Percentiles rank a stretch among this genome's conserved stretches.
phyloP scores from a whole-genome alignment of 208 protist genomes.

The Acanthamoeba royreba region DNA sequence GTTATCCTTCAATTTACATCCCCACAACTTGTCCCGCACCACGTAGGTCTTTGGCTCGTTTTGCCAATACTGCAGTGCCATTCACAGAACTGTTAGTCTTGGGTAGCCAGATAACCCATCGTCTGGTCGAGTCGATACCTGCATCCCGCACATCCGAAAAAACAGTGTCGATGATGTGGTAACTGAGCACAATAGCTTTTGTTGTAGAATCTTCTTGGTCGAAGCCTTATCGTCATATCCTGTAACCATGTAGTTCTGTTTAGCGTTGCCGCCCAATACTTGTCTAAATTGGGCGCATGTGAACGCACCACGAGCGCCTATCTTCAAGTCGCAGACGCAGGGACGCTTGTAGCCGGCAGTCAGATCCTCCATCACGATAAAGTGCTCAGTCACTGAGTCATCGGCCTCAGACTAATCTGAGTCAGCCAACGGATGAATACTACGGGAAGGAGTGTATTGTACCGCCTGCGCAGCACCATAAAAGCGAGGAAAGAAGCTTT shows the following conservation, averaged over 20 bases:
- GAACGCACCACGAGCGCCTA: not conserved
- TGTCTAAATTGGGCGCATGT: too few species aligned
- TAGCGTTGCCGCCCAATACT: not conserved
- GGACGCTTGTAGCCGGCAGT: not conserved
- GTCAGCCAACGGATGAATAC: not conserved
- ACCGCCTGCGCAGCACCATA: not conserved
- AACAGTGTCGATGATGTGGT: not conserved
- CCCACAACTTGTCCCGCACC: not conserved
- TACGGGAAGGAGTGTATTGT: not conserved
- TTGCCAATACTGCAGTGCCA: not conserved
- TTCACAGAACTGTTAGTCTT: not conserved
- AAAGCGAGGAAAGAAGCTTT: not conserved
- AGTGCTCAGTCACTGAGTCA: not conserved
- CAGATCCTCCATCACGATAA: not conserved
- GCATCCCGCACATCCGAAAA: not conserved
- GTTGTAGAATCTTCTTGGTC: not conserved
- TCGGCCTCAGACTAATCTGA: not conserved
- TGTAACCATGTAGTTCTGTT: not conserved
- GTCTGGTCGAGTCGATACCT: too few species aligned
- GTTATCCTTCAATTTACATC: not conserved
- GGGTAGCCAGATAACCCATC: not conserved
- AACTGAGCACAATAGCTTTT: not conserved
- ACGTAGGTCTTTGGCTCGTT: not conserved
- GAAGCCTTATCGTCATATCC: not conserved
- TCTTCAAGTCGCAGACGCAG: not conserved